Percentiles rank a stretch among this genome's conserved stretches.
Conservation (phyloP, 2,329 filamentous ascomycete species). For the Phialocephala sp. region DNA sequence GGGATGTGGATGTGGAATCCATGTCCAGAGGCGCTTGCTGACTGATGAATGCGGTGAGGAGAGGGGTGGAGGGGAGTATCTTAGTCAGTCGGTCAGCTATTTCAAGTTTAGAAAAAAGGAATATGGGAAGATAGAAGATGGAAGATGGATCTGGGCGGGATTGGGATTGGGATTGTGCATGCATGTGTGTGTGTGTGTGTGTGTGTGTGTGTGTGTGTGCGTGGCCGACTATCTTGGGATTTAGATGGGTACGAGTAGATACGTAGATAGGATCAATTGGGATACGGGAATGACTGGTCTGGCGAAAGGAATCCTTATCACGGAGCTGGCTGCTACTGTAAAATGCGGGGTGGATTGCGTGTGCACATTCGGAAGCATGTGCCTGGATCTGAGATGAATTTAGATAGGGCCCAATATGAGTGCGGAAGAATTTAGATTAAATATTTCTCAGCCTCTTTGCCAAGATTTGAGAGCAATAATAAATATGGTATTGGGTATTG, state of each 20-base stretch:
- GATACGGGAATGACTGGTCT: neutral
- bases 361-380: neutral
- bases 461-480: neutral
- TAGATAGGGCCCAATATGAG: neutral
- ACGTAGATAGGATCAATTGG: neutral
- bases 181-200: neutral
- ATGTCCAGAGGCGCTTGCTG: too few species aligned
- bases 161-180: neutral
- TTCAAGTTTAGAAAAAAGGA: neutral
- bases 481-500: neutral
- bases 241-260: neutral
- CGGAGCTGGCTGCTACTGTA: neutral
- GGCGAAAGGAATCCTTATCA: neutral
- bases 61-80: too few species aligned
- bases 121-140: neutral
- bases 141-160: neutral
- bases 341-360: neutral
- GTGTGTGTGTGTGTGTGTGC: neutral
- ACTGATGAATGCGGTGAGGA: too few species aligned
- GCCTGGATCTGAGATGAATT: neutral
- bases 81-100: too few species aligned
- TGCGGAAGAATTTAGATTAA: slow-evolving; percentile 2
- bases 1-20: too few species aligned
- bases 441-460: neutral
- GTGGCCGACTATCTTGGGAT: neutral